Percentiles rank a stretch among this genome's conserved stretches.
phyloP scores from a whole-genome alignment of 2,329 filamentous ascomycete genomes.

The Lecanicillium sp. region DNA sequence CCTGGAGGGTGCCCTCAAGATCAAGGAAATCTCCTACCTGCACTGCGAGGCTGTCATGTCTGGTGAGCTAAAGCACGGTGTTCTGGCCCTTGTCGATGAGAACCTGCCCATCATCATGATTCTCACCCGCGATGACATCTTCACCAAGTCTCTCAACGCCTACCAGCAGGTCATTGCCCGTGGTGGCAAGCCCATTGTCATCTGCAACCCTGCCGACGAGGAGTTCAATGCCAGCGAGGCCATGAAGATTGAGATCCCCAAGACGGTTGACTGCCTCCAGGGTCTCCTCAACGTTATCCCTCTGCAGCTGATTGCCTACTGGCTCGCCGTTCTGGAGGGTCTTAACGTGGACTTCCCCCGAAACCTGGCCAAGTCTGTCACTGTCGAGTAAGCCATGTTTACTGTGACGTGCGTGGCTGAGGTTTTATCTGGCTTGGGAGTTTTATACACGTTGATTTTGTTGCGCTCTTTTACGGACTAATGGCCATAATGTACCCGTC shows the following conservation, averaged over 20 bases:
- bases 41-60: slow-evolving; percentile 99
- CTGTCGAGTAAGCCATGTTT: slow-evolving; percentile 71
- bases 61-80: slow-evolving; percentile 97
- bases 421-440: slow-evolving; percentile 9
- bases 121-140: slow-evolving; percentile 88
- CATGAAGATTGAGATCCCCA: slow-evolving; percentile 95
- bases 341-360: slow-evolving; percentile 98
- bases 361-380: slow-evolving; percentile 98
- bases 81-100: slow-evolving; percentile 93
- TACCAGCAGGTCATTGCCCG: slow-evolving; percentile 99
- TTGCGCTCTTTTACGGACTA: slow-evolving; percentile 15
- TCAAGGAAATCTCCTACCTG: slow-evolving; percentile 99
- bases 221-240: slow-evolving; percentile 86
- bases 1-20: slow-evolving; percentile 95
- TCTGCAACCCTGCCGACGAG: slow-evolving; percentile 84
- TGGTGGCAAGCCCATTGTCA: slow-evolving; percentile 92
- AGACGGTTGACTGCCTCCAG: slow-evolving; percentile 91
- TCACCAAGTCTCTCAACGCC: slow-evolving; percentile 98
- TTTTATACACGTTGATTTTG: slow-evolving; percentile 14
- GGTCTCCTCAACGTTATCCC: slow-evolving; percentile 97
- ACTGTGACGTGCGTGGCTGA: too few species aligned
- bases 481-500: too few species aligned
- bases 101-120: slow-evolving; percentile 99
- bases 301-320: slow-evolving; percentile 96
- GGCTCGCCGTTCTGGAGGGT: slow-evolving; percentile 92